Evolutionary conservation across 2,329 filamentous ascomycete genomes (phyloP), one percentile per base, ranked within the genome.

Genomic region (Aspergillus sergii): DNA sequence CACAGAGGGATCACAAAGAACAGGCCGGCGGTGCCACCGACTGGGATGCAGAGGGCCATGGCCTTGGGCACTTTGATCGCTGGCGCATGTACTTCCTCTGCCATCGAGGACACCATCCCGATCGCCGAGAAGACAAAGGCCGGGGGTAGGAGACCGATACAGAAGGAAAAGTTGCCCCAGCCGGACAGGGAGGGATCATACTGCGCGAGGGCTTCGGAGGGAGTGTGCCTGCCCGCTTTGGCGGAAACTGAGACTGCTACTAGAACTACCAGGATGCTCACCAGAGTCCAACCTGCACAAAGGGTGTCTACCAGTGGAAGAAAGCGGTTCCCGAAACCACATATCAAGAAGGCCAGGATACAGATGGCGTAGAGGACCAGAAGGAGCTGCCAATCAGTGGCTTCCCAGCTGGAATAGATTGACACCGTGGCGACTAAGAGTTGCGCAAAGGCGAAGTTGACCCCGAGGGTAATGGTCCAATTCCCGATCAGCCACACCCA

Each of bases 361-460:
- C 88, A 91, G 66, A 92, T 83, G 56, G 80, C 89, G 69, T 91
- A 84, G 79, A 93, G 92, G 66, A 92, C 87, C 26, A 93, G 80
- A 62, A 91, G 87, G 21, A 91, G 81, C 75, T 93, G 89, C 82
- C 89, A 93, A 32, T 81, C 73, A 50, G 81, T 83, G 53, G 84
- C 78, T 0, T 72, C 78, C 72, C 83, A 87, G 62, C 83, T 80
- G 0, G 84, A 83, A 68, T 84, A 88, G 67, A 88, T 82, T 3
- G 82, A 80, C 5, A 86, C 73, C 0, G 81, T 81, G 0, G 82
- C 84, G 3, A 82, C 81, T 39, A 88, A 76, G 54, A 88, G 70
- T 1, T 82, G 84, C 1, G 85, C 84, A 62, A 86, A 85, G 4
- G 83, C 83, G 64, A 86, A 86, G 71, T 85, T 85, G 61, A 85